Conservation (phyloP, 1,139 yeast species). For the Debaryomyces sp. region DNA sequence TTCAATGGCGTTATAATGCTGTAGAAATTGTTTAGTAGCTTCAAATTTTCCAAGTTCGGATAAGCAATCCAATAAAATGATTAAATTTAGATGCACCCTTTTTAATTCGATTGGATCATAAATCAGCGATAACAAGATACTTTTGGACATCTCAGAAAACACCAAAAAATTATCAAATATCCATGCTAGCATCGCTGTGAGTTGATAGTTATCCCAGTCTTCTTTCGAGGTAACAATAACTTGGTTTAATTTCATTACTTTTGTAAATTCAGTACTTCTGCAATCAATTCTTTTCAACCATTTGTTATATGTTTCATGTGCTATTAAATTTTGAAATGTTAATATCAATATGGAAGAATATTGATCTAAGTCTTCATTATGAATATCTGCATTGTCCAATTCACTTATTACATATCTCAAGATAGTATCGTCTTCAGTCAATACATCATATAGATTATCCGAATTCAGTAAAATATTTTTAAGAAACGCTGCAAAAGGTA, state of each 20-base stretch:
- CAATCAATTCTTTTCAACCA: slow-evolving; percentile 17
- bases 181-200: slow-evolving; percentile 61
- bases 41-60: slow-evolving; percentile 54
- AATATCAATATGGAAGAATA: slow-evolving; percentile 13
- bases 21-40: slow-evolving; percentile 52
- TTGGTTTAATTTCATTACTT: slow-evolving; percentile 34
- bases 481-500: slow-evolving; percentile 12
- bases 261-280: slow-evolving; percentile 4
- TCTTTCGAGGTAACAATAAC: slow-evolving; percentile 50
- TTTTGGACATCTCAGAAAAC: slow-evolving; percentile 15
- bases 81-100: slow-evolving; percentile 24
- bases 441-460: slow-evolving; percentile 10
- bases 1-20: slow-evolving; percentile 52
- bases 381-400: slow-evolving; percentile 1
- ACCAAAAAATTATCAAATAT: slow-evolving; percentile 40
- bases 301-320: slow-evolving; percentile 27
- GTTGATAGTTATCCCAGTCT: slow-evolving; percentile 55
- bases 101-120: slow-evolving; percentile 14
- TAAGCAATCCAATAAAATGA: slow-evolving; percentile 50
- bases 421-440: slow-evolving; percentile 11
- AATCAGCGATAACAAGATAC: slow-evolving; percentile 14
- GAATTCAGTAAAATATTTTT: slow-evolving; percentile 7
- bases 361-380: slow-evolving; percentile 1
- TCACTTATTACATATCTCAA: slow-evolving; percentile 10
- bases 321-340: slow-evolving; percentile 17